Evolutionary conservation across 257 asterid species (phyloP).

Genomic region (Solanum ossicruentum): DNA sequence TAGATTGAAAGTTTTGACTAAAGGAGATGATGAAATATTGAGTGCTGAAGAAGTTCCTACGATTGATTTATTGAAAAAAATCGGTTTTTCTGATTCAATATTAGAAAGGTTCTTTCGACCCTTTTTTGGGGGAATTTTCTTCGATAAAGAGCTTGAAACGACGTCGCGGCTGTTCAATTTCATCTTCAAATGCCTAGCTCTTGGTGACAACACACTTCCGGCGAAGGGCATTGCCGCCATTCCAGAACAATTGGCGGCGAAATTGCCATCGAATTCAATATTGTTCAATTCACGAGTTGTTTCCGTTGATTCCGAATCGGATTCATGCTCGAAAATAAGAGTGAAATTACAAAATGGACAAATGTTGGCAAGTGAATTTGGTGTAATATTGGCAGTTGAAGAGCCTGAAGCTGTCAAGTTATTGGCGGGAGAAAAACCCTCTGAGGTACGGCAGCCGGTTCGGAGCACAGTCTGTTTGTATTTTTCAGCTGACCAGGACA

Average conservation of each 20-base stretch:
- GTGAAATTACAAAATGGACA: conserved; percentile 51
- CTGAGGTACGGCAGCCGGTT: conserved; percentile 33
- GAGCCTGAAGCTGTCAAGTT: conserved; percentile 52
- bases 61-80: conserved; percentile 33
- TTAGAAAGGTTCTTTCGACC: conserved; percentile 83
- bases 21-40: conserved; percentile 44
- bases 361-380: conserved; percentile 34
- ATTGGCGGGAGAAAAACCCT: conserved; percentile 13
- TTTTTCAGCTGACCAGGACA: conserved; percentile 41
- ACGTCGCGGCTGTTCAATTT: conserved; percentile 79
- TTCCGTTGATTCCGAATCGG: conserved; percentile 22
- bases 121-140: conserved; percentile 79
- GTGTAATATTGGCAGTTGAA: conserved; percentile 73
- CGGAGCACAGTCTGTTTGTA: conserved; percentile 77
- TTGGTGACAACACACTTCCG: conserved; percentile 83
- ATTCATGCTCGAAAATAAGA: background rate
- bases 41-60: conserved; percentile 49
- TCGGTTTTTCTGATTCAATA: conserved; percentile 60
- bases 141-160: conserved; percentile 72
- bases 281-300: conserved; percentile 40
- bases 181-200: conserved; percentile 72
- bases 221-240: conserved; percentile 74
- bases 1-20: conserved; percentile 45
- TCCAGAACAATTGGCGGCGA: conserved; percentile 64
- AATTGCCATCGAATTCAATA: conserved; percentile 34